Conservation (phyloP, 495 filamentous ascomycete species). For the Trichoderma erinaceum region DNA sequence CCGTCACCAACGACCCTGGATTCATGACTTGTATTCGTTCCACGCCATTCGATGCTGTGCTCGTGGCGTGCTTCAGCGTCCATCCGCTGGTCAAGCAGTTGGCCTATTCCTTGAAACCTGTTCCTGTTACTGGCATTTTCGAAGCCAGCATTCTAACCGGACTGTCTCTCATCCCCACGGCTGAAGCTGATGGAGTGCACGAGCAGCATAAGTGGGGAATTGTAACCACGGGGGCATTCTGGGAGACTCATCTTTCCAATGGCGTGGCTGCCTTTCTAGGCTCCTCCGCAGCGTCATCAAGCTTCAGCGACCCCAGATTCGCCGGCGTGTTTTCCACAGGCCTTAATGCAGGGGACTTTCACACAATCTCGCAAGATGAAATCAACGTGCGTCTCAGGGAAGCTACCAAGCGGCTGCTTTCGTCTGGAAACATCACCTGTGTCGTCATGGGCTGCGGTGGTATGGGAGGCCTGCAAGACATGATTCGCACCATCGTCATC, state of each 20-base stretch:
- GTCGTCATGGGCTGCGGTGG: constrained; percentile 81
- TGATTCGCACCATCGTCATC: constrained; percentile 63
- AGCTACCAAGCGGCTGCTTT: constrained; percentile 60
- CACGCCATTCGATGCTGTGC: constrained; percentile 60
- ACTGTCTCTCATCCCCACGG: constrained; percentile 36
- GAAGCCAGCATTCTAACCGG: constrained; percentile 66
- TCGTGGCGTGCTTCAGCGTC: constrained; percentile 84
- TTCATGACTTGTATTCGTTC: constrained; percentile 25
- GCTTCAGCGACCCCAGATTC: constrained; percentile 40
- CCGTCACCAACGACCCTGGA: constrained; percentile 50
- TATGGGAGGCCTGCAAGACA: constrained; percentile 82
- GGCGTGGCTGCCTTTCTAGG: constrained; percentile 56
- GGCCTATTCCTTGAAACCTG: constrained; percentile 32
- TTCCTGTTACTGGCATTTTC: constrained; percentile 74
- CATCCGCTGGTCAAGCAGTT: constrained; percentile 66
- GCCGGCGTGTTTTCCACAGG: constrained; percentile 81
- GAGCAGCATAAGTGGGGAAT: constrained; percentile 68
- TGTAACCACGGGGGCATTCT: constrained; percentile 78
- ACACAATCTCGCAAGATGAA: constrained; percentile 57
- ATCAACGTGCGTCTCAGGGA: constrained; percentile 60
- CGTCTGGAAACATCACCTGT: constrained; percentile 50
- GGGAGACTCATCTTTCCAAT: constrained; percentile 62
- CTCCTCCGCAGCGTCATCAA: not conserved
- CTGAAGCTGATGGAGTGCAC: constrained; percentile 17
- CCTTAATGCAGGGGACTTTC: constrained; percentile 73